Conservation (phyloP, 371 early-diverging fungal genomes). For the Rhizopus delemar region DNA sequence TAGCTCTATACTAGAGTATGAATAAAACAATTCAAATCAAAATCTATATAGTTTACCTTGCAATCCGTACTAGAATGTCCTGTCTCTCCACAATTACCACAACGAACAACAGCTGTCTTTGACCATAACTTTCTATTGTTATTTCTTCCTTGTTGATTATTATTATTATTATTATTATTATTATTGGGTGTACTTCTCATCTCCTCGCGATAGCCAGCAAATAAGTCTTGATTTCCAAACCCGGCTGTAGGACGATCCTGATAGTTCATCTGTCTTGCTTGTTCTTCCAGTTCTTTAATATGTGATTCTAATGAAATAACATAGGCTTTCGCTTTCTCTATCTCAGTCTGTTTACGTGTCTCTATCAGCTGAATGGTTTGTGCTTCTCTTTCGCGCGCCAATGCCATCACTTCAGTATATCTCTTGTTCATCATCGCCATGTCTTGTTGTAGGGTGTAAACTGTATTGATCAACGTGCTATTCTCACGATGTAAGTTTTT, state of each 20-base stretch:
- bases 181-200: conserved; percentile 10
- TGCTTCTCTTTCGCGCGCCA: conserved; percentile 55
- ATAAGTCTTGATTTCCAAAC: conserved; percentile 30
- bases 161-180: conserved; percentile 1
- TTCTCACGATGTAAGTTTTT: conserved; percentile 54
- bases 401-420: conserved; percentile 48
- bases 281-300: conserved; percentile 22
- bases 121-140: conserved; percentile 20
- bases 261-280: conserved; percentile 8
- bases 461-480: conserved; percentile 40
- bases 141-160: conserved; percentile 7
- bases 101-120: conserved; percentile 29
- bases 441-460: conserved; percentile 57
- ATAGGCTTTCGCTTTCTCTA: conserved; percentile 55
- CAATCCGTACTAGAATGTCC: conserved; percentile 57
- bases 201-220: conserved; percentile 31
- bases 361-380: conserved; percentile 52
- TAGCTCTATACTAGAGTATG: conserved; percentile 18
- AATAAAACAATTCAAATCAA: not conserved
- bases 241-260: conserved; percentile 32
- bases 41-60: conserved; percentile 31
- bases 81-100: conserved; percentile 57
- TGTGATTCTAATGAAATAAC: conserved; percentile 23
- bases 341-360: conserved; percentile 52
- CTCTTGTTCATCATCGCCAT: conserved; percentile 48